These are phyloP conservation scores for Phytopythium montanum DNA, from an alignment of 352 stramenopile genomes.

Conservation along the genomic window DNA sequence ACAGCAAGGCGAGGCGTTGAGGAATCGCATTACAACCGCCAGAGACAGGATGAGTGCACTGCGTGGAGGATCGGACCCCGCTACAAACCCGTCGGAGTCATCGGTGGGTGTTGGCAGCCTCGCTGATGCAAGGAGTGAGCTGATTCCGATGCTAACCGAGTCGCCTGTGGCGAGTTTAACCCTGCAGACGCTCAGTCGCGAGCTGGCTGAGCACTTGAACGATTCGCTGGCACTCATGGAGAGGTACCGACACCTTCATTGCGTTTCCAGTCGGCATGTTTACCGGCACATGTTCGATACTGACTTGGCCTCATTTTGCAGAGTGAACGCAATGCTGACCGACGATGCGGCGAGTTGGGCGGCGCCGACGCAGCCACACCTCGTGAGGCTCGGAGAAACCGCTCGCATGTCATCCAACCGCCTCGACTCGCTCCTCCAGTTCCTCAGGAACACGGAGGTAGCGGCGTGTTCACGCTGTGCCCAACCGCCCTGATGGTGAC, in stretches of 20 bases:
- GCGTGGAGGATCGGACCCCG: not conserved
- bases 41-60: not conserved
- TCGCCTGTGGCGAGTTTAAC: not conserved
- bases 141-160: not conserved
- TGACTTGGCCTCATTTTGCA: not conserved
- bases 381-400: slow-evolving; percentile 3
- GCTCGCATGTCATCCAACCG: not conserved
- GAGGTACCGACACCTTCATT: not conserved
- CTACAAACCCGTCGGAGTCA: not conserved
- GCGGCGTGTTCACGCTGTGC: too few relatives aligned
- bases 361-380: not conserved
- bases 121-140: too few relatives aligned
- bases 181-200: not conserved
- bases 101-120: not conserved
- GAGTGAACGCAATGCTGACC: not conserved
- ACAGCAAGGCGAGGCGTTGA: slow-evolving; percentile 5
- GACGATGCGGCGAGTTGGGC: slow-evolving; percentile 1
- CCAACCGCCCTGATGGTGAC: not conserved
- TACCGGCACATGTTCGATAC: not conserved
- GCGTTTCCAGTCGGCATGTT: too few relatives aligned
- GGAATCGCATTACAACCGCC: slow-evolving; percentile 2
- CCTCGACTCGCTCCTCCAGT: not conserved
- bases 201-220: not conserved
- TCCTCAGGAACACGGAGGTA: slow-evolving; percentile 2
- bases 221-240: slow-evolving; percentile 5